phyloP scores from a whole-genome alignment of 768 basidiomycete species.

The Nidula microcarpa region DNA sequence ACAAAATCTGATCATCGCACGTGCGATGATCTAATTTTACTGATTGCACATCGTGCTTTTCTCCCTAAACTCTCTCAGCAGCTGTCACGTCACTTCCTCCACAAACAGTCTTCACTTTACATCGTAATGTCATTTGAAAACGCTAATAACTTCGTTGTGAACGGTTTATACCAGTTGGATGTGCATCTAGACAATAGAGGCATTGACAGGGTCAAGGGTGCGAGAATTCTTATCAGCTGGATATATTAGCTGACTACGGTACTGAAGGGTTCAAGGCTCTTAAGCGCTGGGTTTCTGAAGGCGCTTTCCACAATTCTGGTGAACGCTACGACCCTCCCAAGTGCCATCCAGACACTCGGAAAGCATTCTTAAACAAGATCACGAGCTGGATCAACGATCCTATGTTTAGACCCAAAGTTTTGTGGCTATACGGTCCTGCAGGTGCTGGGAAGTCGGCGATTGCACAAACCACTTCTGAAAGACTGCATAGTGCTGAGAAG shows the following conservation, averaged over 20 bases:
- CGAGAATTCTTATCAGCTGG: background rate
- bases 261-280: background rate
- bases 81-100: too few species aligned
- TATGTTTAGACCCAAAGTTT: background rate
- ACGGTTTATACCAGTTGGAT: background rate
- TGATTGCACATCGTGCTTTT: too few species aligned
- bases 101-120: too few species aligned
- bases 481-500: background rate
- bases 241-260: background rate
- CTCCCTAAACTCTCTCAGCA: too few species aligned
- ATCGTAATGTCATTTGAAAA: background rate
- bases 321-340: background rate
- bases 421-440: background rate
- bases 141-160: background rate
- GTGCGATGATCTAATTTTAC: too few species aligned
- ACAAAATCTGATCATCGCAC: too few species aligned
- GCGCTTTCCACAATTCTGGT: conserved; percentile 4
- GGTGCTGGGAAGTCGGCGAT: background rate
- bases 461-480: background rate
- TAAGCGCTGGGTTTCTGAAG: conserved; percentile 31
- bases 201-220: background rate
- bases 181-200: background rate
- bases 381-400: background rate
- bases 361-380: background rate
- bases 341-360: background rate